These are phyloP conservation scores for Mycena sp. DNA, from an alignment of 1,284 basidiomycete genomes.

Conservation along the genomic window DNA sequence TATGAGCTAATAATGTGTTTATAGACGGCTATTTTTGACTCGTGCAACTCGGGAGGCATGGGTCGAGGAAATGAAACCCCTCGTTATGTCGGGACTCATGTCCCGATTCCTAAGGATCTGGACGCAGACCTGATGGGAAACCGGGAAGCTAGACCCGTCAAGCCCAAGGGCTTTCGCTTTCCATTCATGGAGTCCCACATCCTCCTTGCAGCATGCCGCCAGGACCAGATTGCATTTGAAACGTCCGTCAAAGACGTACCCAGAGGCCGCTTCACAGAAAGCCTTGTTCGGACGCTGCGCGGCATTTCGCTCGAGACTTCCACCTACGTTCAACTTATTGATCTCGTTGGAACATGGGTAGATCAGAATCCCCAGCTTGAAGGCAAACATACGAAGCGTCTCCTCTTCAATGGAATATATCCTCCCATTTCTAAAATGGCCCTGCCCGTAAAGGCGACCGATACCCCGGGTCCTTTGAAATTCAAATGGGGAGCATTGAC, in stretches of 20 bases:
- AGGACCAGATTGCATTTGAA: slow-evolving; percentile 8
- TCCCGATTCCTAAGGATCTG: slow-evolving; percentile 6
- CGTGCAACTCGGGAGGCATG: slow-evolving; percentile 3
- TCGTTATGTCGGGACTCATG: neutral
- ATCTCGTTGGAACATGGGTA: neutral
- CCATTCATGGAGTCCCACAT: slow-evolving; percentile 14
- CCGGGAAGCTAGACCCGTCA: neutral
- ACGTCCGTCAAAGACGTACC: neutral
- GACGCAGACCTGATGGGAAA: neutral
- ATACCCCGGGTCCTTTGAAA: neutral
- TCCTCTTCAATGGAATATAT: neutral
- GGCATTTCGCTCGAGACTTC: neutral
- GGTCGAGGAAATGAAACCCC: neutral
- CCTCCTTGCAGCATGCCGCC: slow-evolving; percentile 14
- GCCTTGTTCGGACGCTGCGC: neutral
- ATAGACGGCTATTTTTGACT: slow-evolving; percentile 18
- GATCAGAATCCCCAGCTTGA: neutral
- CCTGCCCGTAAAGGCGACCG: neutral
- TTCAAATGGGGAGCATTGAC: neutral
- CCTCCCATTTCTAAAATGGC: neutral
- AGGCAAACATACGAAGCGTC: neutral
- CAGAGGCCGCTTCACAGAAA: neutral
- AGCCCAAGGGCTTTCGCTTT: slow-evolving; percentile 1
- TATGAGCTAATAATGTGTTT: too few relatives aligned
- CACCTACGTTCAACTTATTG: neutral